Conservation (phyloP, 768 basidiomycete genomes). For the Lentinula boryana region DNA sequence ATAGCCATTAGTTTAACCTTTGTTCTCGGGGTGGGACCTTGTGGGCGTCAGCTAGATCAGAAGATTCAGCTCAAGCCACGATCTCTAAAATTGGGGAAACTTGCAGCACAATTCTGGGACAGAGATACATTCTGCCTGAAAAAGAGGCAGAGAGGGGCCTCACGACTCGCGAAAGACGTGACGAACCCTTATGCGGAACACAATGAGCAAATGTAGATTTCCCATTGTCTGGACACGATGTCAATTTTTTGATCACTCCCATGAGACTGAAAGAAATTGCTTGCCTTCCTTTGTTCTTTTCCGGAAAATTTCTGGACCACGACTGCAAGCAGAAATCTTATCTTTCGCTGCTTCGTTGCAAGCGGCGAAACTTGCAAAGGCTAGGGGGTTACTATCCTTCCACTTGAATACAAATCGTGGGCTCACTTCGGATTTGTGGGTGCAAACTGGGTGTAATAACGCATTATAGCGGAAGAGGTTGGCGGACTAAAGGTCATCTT, state of each 20-base stretch:
- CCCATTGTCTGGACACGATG: not conserved
- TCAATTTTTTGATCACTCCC: not conserved
- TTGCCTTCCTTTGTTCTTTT: not conserved
- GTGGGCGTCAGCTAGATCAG: not conserved
- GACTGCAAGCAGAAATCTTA: not conserved
- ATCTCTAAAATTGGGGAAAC: too few relatives aligned
- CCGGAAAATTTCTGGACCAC: not conserved
- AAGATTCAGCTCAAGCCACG: not conserved
- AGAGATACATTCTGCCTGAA: not conserved
- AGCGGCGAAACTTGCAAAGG: too few relatives aligned
- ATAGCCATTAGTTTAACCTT: not conserved
- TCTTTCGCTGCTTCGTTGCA: not conserved
- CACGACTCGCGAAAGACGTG: not conserved
- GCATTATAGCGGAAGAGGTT: too few relatives aligned
- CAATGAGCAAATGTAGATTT: not conserved
- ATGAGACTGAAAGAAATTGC: not conserved
- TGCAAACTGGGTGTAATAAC: too few relatives aligned
- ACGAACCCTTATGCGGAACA: not conserved
- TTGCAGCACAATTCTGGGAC: too few relatives aligned
- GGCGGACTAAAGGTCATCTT: too few relatives aligned
- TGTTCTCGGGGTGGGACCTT: not conserved
- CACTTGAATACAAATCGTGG: too few relatives aligned
- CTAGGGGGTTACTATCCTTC: too few relatives aligned
- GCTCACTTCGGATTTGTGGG: too few relatives aligned
- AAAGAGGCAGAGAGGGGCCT: not conserved